phyloP scores from a whole-genome alignment of 768 basidiomycete species.

The Mycena pura region DNA sequence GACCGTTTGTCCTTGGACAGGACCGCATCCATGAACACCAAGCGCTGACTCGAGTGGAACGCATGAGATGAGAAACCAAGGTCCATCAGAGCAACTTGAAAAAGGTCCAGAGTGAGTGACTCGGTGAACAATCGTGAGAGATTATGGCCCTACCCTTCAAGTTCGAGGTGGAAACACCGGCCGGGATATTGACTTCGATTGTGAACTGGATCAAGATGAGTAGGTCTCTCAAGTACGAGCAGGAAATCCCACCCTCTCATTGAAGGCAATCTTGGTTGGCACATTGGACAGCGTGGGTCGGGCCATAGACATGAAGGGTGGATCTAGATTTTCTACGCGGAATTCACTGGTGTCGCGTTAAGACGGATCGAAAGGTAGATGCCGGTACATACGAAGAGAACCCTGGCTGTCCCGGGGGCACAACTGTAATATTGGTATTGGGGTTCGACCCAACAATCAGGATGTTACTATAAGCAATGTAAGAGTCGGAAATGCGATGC shows the following conservation, averaged over 20 bases:
- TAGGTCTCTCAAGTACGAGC: too few relatives aligned
- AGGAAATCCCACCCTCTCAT: slow-evolving; percentile 23
- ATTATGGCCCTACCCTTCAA: slow-evolving; percentile 11
- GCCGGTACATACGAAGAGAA: slow-evolving; percentile 20
- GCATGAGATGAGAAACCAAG: slow-evolving; percentile 41
- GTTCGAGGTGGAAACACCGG: slow-evolving; percentile 6
- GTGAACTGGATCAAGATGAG: too few relatives aligned
- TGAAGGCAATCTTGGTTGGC: slow-evolving; percentile 37
- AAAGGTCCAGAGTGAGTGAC: not conserved
- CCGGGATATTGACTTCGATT: slow-evolving; percentile 37
- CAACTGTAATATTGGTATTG: slow-evolving; percentile 14
- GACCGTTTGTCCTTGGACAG: slow-evolving; percentile 34
- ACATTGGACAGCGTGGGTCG: slow-evolving; percentile 33
- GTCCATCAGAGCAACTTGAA: slow-evolving; percentile 38
- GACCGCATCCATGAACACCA: slow-evolving; percentile 38
- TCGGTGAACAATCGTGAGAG: not conserved
- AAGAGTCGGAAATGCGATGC: not conserved
- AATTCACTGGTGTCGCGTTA: slow-evolving; percentile 31
- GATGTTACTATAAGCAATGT: slow-evolving; percentile 4
- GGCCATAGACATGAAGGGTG: slow-evolving; percentile 36
- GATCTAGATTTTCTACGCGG: slow-evolving; percentile 38
- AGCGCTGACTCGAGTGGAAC: slow-evolving; percentile 38
- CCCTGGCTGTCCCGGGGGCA: slow-evolving; percentile 20
- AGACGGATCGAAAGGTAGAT: not conserved
- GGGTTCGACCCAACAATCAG: slow-evolving; percentile 27